phyloP scores from a whole-genome alignment of 73 alveolate genomes.

The Effrenium voratum region DNA sequence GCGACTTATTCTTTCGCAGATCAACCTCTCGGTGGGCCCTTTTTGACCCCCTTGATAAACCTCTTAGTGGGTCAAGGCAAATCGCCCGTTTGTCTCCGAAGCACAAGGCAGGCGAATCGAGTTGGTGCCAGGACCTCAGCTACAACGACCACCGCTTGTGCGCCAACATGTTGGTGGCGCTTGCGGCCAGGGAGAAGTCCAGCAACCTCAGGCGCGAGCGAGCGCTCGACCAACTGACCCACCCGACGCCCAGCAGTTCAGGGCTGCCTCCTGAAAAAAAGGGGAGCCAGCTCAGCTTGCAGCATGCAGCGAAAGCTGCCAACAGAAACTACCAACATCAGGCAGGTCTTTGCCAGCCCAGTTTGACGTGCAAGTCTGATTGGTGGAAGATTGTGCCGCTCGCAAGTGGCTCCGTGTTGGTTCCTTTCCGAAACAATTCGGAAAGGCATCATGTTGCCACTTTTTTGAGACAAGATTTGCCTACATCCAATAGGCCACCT shows the following conservation, averaged over 20 bases:
- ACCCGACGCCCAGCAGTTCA: background rate
- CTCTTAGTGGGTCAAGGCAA: too few relatives aligned
- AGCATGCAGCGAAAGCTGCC: background rate
- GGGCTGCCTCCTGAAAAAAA: background rate
- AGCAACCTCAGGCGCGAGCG: constrained; percentile 58
- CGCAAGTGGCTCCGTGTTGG: too few relatives aligned
- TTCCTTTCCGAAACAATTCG: too few relatives aligned
- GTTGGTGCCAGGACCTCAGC: constrained; percentile 45
- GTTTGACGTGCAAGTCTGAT: background rate
- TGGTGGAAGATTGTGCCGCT: background rate
- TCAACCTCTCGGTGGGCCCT: too few relatives aligned
- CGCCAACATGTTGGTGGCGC: constrained; percentile 49
- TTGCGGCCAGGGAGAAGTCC: constrained; percentile 75
- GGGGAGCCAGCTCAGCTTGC: background rate
- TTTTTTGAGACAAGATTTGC: too few relatives aligned
- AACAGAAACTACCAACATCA: background rate
- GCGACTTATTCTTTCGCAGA: too few relatives aligned
- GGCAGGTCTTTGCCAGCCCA: background rate
- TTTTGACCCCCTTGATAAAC: too few relatives aligned
- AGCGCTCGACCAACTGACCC: background rate
- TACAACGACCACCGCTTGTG: constrained; percentile 53
- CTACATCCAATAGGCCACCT: too few relatives aligned
- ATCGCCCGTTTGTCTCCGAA: too few relatives aligned
- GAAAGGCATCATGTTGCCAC: too few relatives aligned
- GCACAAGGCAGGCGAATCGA: too few relatives aligned